Evolutionary conservation across 2,329 filamentous ascomycete genomes (phyloP).

Genomic region (Sphaerulina musiva): DNA sequence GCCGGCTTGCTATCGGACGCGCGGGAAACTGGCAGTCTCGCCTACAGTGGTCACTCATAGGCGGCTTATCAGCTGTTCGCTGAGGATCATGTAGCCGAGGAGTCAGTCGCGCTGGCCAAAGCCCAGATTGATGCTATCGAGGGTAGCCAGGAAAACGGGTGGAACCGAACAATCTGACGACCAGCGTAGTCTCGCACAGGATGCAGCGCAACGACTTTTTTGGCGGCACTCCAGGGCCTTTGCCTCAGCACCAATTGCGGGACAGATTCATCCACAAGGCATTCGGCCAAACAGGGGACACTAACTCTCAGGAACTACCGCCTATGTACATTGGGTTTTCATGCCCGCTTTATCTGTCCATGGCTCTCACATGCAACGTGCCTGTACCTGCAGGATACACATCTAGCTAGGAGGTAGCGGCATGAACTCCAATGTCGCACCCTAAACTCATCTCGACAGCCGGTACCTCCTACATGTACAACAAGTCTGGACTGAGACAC

Average conservation of each 20-base stretch:
- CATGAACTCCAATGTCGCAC: too few species aligned
- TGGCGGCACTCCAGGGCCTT: conserved; percentile 16
- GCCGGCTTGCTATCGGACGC: conserved; percentile 20
- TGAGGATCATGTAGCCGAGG: conserved; percentile 19
- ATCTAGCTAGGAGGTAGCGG: too few species aligned
- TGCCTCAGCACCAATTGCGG: conserved; percentile 18
- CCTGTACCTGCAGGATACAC: conserved; percentile 3
- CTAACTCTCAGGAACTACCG: conserved; percentile 21
- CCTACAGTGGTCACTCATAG: conserved; percentile 19
- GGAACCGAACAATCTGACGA: too few species aligned
- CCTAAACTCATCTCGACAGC: too few species aligned
- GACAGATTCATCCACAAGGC: conserved; percentile 13
- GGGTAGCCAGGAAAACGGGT: conserved; percentile 17
- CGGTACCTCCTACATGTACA: background rate
- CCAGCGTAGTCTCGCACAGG: conserved; percentile 21
- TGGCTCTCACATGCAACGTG: conserved; percentile 23
- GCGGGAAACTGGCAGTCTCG: conserved; percentile 24
- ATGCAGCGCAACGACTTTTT: conserved; percentile 20
- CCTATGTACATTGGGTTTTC: conserved; percentile 15
- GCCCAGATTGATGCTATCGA: conserved; percentile 17
- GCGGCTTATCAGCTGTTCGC: conserved; percentile 26
- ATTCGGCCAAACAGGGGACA: conserved; percentile 24
- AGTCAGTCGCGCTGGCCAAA: conserved; percentile 9
- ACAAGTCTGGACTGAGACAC: background rate
- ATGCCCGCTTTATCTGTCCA: conserved; percentile 19